Conservation (phyloP, 2,329 filamentous ascomycete species). For the Rosellinia necatrix region DNA sequence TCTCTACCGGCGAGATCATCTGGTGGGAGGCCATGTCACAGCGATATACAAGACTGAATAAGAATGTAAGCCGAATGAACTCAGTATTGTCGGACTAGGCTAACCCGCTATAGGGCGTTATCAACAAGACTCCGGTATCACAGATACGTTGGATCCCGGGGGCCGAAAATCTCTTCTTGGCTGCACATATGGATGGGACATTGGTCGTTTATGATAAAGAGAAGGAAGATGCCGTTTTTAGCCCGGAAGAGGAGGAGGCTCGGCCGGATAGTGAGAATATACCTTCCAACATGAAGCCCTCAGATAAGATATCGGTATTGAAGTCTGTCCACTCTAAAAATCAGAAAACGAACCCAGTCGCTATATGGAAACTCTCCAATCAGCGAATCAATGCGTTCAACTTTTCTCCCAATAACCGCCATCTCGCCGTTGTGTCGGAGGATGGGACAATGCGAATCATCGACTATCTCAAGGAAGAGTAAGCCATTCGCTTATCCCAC, state of each 20-base stretch:
- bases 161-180: constrained; percentile 90
- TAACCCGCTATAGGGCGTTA: constrained; percentile 66
- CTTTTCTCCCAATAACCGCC: constrained; percentile 86
- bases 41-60: constrained; percentile 93
- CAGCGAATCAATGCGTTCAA: constrained; percentile 89
- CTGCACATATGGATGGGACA: constrained; percentile 88
- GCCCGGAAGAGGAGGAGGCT: constrained; percentile 22
- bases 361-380: constrained; percentile 90
- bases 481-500: constrained; percentile 40
- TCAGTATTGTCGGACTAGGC: background rate
- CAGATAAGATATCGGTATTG: constrained; percentile 68
- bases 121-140: constrained; percentile 83
- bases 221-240: constrained; percentile 66
- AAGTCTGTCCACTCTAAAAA: constrained; percentile 95
- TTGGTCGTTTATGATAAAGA: constrained; percentile 95
- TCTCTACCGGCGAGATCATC: constrained; percentile 94
- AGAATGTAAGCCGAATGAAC: constrained; percentile 69
- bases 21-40: constrained; percentile 99
- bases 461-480: constrained; percentile 91
- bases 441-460: constrained; percentile 89
- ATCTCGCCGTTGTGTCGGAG: constrained; percentile 88
- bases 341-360: constrained; percentile 90
- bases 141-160: constrained; percentile 93
- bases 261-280: constrained; percentile 40
- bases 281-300: constrained; percentile 44